These are phyloP conservation scores for Penicillium tannophilum DNA, from an alignment of 495 filamentous ascomycete genomes.

Conservation along the genomic window DNA sequence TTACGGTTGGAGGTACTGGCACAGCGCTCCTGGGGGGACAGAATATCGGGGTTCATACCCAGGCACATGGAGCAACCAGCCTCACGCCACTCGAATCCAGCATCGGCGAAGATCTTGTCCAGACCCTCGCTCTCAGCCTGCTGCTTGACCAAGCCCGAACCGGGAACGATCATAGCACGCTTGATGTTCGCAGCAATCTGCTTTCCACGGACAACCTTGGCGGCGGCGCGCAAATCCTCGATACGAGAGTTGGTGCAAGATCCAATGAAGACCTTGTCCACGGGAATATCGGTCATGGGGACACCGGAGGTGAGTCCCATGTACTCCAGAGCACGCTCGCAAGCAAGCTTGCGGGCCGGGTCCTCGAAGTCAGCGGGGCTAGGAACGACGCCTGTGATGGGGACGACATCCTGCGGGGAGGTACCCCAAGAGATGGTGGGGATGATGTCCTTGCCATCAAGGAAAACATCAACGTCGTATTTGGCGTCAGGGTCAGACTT, in stretches of 20 bases:
- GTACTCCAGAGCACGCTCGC: conserved; percentile 84
- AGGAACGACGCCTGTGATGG: conserved; percentile 88
- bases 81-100: conserved; percentile 97
- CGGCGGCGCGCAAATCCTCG: conserved; percentile 90
- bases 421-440: conserved; percentile 98
- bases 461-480: conserved; percentile 83
- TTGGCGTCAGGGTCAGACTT: conserved; percentile 81
- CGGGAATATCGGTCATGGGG: conserved; percentile 81
- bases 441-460: conserved; percentile 88
- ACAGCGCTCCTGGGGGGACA: conserved; percentile 91
- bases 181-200: conserved; percentile 86
- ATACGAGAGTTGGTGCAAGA: conserved; percentile 98
- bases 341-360: conserved; percentile 73
- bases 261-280: conserved; percentile 98
- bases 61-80: conserved; percentile 98
- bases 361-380: conserved; percentile 83
- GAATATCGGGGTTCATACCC: conserved; percentile 98
- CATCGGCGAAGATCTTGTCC: conserved; percentile 86
- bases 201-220: conserved; percentile 80
- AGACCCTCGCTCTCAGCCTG: conserved; percentile 91
- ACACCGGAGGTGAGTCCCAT: conserved; percentile 90
- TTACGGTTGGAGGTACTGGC: conserved; percentile 96
- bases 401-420: conserved; percentile 91
- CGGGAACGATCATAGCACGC: conserved; percentile 93
- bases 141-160: conserved; percentile 91